phyloP scores from a whole-genome alignment of 2,329 filamentous ascomycete species.

The Nakataea oryzae region DNA sequence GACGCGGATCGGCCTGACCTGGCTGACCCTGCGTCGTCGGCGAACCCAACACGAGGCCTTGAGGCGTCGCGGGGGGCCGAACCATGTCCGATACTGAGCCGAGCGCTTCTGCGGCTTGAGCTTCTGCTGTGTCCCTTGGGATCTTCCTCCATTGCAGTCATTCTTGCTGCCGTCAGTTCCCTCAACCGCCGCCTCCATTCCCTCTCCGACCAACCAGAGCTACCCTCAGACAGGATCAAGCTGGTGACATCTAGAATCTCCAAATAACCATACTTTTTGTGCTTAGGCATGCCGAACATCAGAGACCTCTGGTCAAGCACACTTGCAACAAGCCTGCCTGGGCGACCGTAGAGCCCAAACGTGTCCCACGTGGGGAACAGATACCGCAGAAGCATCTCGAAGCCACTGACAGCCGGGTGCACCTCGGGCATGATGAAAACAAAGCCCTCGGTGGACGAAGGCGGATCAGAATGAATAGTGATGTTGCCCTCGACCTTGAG shows the following conservation, averaged over 20 bases:
- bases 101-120: conserved; percentile 47
- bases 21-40: conserved; percentile 39
- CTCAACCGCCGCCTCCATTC: conserved; percentile 89
- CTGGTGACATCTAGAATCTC: conserved; percentile 77
- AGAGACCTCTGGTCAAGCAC: conserved; percentile 77
- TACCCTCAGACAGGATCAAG: conserved; percentile 70
- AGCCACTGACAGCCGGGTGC: conserved; percentile 82
- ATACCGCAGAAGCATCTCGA: conserved; percentile 90
- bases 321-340: conserved; percentile 76
- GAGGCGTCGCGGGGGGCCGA: conserved; percentile 16
- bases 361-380: conserved; percentile 92
- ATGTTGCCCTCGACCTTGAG: conserved; percentile 90
- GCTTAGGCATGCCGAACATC: conserved; percentile 96
- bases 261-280: conserved; percentile 79
- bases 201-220: conserved; percentile 66
- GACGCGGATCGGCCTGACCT: conserved; percentile 43
- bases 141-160: conserved; percentile 52
- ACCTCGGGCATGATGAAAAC: conserved; percentile 97
- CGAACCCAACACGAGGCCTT: conserved; percentile 45
- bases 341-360: conserved; percentile 83
- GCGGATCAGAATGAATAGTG: conserved; percentile 70
- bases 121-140: conserved; percentile 34
- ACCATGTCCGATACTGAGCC: conserved; percentile 39
- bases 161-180: conserved; percentile 71
- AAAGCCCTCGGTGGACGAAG: conserved; percentile 78